These are phyloP conservation scores for Immersiella caudata DNA, from an alignment of 495 filamentous ascomycete species.

Conservation along the genomic window DNA sequence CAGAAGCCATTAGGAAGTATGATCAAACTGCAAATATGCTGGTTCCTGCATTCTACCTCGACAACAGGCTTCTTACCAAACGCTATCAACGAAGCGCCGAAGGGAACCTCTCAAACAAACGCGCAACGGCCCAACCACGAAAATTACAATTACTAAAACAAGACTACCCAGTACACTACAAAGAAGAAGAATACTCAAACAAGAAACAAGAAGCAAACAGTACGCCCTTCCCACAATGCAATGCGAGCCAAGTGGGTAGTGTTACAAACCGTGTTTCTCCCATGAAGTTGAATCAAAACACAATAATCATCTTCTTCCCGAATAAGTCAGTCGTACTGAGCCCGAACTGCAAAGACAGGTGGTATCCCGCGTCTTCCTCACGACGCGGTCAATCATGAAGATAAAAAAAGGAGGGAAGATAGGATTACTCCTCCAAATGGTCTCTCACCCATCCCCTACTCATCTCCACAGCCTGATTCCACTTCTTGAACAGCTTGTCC, in stretches of 20 bases:
- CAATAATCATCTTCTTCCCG: background rate
- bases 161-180: background rate
- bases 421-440: background rate
- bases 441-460: conserved; percentile 74
- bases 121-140: background rate
- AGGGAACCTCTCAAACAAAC: background rate
- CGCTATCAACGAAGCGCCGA: background rate
- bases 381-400: background rate
- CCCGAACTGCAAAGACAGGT: background rate
- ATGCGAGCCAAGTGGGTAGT: background rate
- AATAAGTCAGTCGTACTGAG: too few relatives aligned
- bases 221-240: background rate
- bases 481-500: conserved; percentile 71
- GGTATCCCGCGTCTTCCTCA: background rate
- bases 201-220: background rate
- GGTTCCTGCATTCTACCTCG: too few relatives aligned
- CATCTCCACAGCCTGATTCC: conserved; percentile 89
- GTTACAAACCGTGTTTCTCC: background rate
- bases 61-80: too few relatives aligned
- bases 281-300: background rate
- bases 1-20: too few relatives aligned
- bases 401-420: background rate
- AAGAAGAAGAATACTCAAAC: background rate
- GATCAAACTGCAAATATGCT: too few relatives aligned
- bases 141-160: background rate